These are phyloP conservation scores for Diaporthe capsici DNA, from an alignment of 2,329 filamentous ascomycete genomes.

Conservation along the genomic window DNA sequence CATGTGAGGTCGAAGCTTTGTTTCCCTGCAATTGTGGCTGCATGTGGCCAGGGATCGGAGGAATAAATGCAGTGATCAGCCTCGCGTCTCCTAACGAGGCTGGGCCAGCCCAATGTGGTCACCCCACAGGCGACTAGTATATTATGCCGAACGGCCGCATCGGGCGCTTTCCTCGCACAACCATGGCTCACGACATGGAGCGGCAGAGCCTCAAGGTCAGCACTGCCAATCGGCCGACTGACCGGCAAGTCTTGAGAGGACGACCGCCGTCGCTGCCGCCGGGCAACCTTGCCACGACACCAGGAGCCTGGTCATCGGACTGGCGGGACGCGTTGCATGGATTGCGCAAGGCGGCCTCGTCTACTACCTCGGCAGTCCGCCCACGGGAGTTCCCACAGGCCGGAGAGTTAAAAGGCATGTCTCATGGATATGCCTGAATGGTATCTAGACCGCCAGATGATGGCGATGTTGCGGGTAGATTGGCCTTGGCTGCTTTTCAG, in stretches of 20 bases:
- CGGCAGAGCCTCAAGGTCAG: neutral
- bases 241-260: neutral
- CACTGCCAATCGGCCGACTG: conserved; percentile 7
- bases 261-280: neutral
- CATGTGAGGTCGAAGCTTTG: conserved; percentile 20
- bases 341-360: neutral
- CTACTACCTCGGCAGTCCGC: conserved; percentile 10
- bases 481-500: conserved; percentile 17
- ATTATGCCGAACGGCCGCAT: conserved; percentile 21
- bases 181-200: neutral
- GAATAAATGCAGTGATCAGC: conserved; percentile 21
- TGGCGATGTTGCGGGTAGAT: conserved; percentile 18
- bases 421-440: conserved; percentile 27
- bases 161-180: neutral
- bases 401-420: neutral
- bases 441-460: conserved; percentile 5
- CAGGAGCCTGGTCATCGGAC: conserved; percentile 2
- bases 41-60: conserved; percentile 23
- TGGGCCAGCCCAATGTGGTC: conserved; percentile 4
- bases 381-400: conserved; percentile 20
- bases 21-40: conserved; percentile 15
- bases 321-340: conserved; percentile 7
- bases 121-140: conserved; percentile 11
- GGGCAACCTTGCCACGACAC: conserved; percentile 14
- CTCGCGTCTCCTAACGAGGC: conserved; percentile 18